A percentile compares a stretch with the other conserved stretches of the same genome.
phyloP scores from a whole-genome alignment of 1,284 basidiomycete species.

The Boletus putidus region DNA sequence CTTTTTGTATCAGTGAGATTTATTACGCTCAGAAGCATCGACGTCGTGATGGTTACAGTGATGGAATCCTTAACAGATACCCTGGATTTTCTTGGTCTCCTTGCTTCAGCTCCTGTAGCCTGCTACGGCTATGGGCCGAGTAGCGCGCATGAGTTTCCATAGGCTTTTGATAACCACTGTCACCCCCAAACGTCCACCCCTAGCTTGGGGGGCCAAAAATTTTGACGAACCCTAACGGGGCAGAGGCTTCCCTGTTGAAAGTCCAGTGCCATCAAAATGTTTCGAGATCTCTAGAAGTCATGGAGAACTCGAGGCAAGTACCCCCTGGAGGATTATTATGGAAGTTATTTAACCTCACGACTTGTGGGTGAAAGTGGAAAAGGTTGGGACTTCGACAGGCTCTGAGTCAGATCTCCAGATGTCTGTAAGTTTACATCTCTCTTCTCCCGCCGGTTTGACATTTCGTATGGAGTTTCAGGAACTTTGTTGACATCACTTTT shows the following conservation, averaged over 20 bases:
- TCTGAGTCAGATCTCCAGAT: constrained; percentile 27
- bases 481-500: constrained; percentile 27
- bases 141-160: neutral
- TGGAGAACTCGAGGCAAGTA: constrained; percentile 20
- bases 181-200: neutral
- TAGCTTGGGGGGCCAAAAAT: neutral
- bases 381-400: constrained; percentile 17
- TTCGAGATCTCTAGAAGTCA: constrained; percentile 18
- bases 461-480: constrained; percentile 26
- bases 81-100: constrained; percentile 1
- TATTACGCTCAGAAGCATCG: constrained; percentile 30
- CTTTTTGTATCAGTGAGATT: constrained; percentile 33
- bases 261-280: constrained; percentile 6
- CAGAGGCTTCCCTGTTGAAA: constrained; percentile 4
- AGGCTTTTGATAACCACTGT: neutral
- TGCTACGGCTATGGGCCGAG: constrained; percentile 3
- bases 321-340: constrained; percentile 32
- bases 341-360: constrained; percentile 22
- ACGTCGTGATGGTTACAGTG: constrained; percentile 35
- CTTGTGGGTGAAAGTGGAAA: constrained; percentile 22
- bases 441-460: constrained; percentile 34
- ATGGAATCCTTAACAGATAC: constrained; percentile 15
- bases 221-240: constrained; percentile 6
- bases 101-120: neutral
- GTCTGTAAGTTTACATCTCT: constrained; percentile 17